phyloP scores from a whole-genome alignment of 345 rosid genomes.

The Toxicodendron radicans region DNA sequence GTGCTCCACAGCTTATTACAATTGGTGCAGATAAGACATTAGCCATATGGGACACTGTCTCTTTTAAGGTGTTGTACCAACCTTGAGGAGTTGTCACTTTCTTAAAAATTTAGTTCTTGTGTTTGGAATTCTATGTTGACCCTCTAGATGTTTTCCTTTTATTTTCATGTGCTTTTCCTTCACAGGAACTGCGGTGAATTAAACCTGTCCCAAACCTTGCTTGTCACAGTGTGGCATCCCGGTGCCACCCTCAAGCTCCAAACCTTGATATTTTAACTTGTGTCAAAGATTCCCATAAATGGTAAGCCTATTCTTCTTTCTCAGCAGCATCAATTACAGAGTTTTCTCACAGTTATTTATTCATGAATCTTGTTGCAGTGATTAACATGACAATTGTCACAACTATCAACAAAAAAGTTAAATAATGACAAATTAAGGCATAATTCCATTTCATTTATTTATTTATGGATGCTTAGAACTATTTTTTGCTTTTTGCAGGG shows the following conservation, averaged over 20 bases:
- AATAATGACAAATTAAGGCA: neutral
- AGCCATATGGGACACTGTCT: constrained; percentile 98
- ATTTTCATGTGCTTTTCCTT: constrained; percentile 21
- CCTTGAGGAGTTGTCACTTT: constrained; percentile 1
- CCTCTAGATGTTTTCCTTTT: constrained; percentile 14
- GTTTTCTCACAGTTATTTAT: constrained; percentile 18
- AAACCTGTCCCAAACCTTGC: constrained; percentile 95
- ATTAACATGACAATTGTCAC: constrained; percentile 10
- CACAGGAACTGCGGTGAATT: constrained; percentile 92
- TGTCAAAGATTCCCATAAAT: constrained; percentile 97
- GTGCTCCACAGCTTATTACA: constrained; percentile 91
- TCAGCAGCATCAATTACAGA: constrained; percentile 17
- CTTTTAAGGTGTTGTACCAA: constrained; percentile 73
- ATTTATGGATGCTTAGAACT: neutral
- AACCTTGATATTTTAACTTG: constrained; percentile 95
- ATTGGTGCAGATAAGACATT: constrained; percentile 97
- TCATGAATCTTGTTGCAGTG: neutral
- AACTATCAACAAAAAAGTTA: neutral
- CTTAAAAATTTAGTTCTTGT: constrained; percentile 7
- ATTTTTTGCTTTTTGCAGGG: constrained; percentile 57
- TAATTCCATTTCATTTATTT: too few species aligned
- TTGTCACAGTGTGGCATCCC: constrained; percentile 96
- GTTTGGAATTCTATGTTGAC: constrained; percentile 14
- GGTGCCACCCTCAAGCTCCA: constrained; percentile 99
- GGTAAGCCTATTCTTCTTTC: constrained; percentile 43